Conservation (phyloP, 306 rosid species). For the Ochetophila trinervis region DNA sequence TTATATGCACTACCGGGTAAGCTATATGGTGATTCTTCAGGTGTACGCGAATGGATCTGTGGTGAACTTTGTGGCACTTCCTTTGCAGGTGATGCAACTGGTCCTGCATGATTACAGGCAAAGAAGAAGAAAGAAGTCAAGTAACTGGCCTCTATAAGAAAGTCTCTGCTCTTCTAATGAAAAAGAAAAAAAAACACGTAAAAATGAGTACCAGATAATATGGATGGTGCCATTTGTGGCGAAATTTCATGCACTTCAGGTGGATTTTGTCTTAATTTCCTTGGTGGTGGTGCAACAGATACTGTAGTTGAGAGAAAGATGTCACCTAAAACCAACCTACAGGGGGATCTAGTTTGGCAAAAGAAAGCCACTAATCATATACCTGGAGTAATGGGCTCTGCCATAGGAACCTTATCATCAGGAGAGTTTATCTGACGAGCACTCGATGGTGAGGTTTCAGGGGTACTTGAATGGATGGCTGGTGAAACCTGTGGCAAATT, state of each 20-base stretch:
- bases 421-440: conserved; percentile 40
- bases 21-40: conserved; percentile 40
- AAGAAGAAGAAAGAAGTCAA: conserved; percentile 20
- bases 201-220: conserved; percentile 31
- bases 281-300: conserved; percentile 37
- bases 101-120: conserved; percentile 31
- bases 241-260: conserved; percentile 20
- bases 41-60: conserved; percentile 37
- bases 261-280: conserved; percentile 22
- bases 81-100: conserved; percentile 38
- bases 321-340: conserved; percentile 13
- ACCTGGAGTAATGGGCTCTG: conserved; percentile 57
- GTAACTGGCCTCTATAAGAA: neutral
- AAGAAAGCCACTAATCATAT: conserved; percentile 19
- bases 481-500: conserved; percentile 51
- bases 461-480: conserved; percentile 37
- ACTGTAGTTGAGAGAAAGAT: conserved; percentile 27
- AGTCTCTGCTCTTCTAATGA: conserved; percentile 6
- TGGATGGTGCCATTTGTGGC: conserved; percentile 29
- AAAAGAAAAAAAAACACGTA: conserved; percentile 5
- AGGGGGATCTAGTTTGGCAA: conserved; percentile 15
- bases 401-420: conserved; percentile 36
- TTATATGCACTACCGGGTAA: conserved; percentile 42
- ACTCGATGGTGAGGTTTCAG: conserved; percentile 50
- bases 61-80: conserved; percentile 48